Conservation (phyloP, 164 flowering plant genomes). For the Vitis rupestris region DNA sequence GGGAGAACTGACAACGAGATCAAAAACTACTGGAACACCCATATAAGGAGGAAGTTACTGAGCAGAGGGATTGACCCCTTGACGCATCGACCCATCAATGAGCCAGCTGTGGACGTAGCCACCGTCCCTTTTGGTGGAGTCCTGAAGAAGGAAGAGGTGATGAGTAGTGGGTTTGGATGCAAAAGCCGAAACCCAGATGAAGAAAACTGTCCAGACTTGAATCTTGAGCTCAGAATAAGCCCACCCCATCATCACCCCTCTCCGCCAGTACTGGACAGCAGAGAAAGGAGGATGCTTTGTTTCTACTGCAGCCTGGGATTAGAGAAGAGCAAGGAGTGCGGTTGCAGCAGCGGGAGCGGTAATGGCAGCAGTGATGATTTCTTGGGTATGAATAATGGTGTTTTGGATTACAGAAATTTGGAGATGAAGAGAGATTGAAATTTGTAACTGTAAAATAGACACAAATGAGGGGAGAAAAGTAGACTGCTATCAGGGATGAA, state of each 20-base stretch:
- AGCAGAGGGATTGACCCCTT: constrained; percentile 49
- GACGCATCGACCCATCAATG: constrained; percentile 43
- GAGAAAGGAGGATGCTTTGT: not conserved
- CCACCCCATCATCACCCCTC: constrained; percentile 30
- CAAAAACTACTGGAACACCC: constrained; percentile 62
- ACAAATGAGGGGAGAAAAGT: not conserved
- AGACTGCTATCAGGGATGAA: not conserved
- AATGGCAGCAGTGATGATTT: not conserved
- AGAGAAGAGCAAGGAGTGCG: not conserved
- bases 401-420: constrained; percentile 2
- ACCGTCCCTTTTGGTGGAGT: constrained; percentile 27
- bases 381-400: constrained; percentile 1
- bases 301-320: constrained; percentile 3
- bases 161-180: constrained; percentile 6
- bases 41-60: constrained; percentile 50
- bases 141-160: constrained; percentile 22
- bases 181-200: not conserved
- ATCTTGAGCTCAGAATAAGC: constrained; percentile 60
- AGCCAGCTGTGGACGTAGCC: constrained; percentile 20
- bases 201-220: constrained; percentile 44
- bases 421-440: not conserved
- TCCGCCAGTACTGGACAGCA: not conserved
- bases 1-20: constrained; percentile 63
- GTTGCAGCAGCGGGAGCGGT: not conserved
- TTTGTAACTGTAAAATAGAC: constrained; percentile 6